Conservation (phyloP, 148 eudicot genomes). For the Talinum fruticosum region DNA sequence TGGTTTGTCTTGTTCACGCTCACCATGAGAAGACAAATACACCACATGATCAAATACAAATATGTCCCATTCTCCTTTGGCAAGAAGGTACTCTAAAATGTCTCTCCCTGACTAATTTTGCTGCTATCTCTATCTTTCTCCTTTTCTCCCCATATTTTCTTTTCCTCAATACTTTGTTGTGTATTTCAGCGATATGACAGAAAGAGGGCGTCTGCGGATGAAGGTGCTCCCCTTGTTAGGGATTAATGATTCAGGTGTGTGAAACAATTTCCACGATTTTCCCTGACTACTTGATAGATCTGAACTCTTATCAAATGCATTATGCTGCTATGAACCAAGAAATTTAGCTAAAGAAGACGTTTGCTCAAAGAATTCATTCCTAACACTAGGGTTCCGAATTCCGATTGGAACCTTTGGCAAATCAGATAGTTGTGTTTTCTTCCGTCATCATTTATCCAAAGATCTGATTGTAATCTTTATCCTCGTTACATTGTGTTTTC, state of each 20-base stretch:
- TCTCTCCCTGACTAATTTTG: background rate
- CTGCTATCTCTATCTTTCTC: background rate
- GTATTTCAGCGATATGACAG: slow-evolving; percentile 39
- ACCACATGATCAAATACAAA: slow-evolving; percentile 61
- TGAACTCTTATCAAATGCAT: background rate
- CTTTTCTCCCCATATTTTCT: background rate
- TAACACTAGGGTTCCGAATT: background rate
- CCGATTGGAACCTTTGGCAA: background rate
- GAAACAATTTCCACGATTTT: background rate
- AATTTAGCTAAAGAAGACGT: background rate
- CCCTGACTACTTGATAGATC: background rate
- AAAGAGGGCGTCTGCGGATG: slow-evolving; percentile 38
- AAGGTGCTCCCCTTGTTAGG: slow-evolving; percentile 33
- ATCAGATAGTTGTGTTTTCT: background rate
- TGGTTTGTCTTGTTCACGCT: slow-evolving; percentile 58
- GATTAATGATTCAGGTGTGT: slow-evolving; percentile 38
- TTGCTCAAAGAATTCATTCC: background rate
- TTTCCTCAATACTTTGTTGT: slow-evolving; percentile 1
- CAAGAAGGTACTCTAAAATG: slow-evolving; percentile 41
- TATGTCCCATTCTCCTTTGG: slow-evolving; percentile 60
- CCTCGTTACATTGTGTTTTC: background rate
- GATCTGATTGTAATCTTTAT: background rate
- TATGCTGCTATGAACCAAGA: background rate
- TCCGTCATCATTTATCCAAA: background rate
- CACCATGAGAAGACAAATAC: slow-evolving; percentile 64